A percentile compares a stretch with the other conserved stretches of the same genome.
phyloP scores from a whole-genome alignment of 768 basidiomycete species.

The Termitomyces sp. region DNA sequence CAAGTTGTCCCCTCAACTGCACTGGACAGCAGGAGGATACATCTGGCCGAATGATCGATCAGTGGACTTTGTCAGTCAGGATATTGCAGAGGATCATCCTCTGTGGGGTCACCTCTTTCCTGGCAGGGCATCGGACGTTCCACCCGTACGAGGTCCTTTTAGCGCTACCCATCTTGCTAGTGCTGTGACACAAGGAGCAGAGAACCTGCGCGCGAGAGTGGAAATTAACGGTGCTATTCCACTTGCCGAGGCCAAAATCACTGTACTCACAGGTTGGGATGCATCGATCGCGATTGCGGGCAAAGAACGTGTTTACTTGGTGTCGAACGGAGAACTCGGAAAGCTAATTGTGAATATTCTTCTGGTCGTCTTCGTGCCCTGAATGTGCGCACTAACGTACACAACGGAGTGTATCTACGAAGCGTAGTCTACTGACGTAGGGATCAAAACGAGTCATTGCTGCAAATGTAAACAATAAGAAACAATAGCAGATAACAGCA shows the following conservation, averaged over 20 bases:
- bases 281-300: conserved; percentile 40
- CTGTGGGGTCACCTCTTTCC: conserved; percentile 10
- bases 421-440: too few species aligned
- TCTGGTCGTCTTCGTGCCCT: conserved; percentile 65
- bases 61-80: conserved; percentile 56
- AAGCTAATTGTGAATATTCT: conserved; percentile 75
- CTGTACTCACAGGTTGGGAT: conserved; percentile 37
- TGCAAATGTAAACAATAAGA: too few species aligned
- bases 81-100: conserved; percentile 20
- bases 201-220: conserved; percentile 37
- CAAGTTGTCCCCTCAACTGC: conserved; percentile 69
- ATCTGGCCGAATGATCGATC: conserved; percentile 73
- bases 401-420: too few species aligned
- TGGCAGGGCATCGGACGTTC: conserved; percentile 24
- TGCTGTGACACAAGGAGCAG: background rate
- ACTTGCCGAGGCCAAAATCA: conserved; percentile 58
- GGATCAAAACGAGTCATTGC: too few species aligned
- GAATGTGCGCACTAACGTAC: background rate
- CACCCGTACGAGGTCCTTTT: conserved; percentile 41
- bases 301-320: conserved; percentile 66
- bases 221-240: conserved; percentile 66
- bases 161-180: conserved; percentile 26
- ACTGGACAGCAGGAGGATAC: conserved; percentile 80
- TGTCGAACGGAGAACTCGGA: conserved; percentile 60
- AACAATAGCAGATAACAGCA: too few species aligned